A percentile compares a stretch with the other conserved stretches of the same genome.
phyloP scores from a whole-genome alignment of 2,329 filamentous ascomycete genomes.

The Drechslerella coelobrocha region DNA sequence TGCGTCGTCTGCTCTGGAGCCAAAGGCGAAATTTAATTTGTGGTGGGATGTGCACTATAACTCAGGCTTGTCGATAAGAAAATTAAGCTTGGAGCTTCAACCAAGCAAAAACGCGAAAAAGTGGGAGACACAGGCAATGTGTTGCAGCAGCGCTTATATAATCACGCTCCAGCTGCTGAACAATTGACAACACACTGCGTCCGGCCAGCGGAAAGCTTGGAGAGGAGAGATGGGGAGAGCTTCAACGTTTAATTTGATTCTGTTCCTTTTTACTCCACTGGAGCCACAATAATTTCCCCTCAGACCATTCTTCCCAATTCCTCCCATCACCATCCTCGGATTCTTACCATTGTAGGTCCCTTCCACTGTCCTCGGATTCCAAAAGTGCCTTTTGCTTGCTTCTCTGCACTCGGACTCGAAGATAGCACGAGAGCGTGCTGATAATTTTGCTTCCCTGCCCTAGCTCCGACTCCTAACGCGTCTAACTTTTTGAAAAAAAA shows the following conservation, averaged over 20 bases:
- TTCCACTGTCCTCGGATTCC: not conserved
- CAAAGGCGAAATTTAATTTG: slow-evolving; percentile 49
- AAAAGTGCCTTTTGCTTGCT: not conserved
- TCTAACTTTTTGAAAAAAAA: slow-evolving; percentile 32
- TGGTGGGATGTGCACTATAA: slow-evolving; percentile 20
- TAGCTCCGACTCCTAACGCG: slow-evolving; percentile 37
- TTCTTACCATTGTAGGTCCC: slow-evolving; percentile 6
- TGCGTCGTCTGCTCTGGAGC: slow-evolving; percentile 26
- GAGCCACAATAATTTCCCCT: slow-evolving; percentile 26
- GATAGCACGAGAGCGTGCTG: not conserved
- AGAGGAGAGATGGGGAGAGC: slow-evolving; percentile 4
- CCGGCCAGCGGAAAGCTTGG: slow-evolving; percentile 17
- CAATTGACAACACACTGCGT: slow-evolving; percentile 21
- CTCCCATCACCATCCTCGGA: not conserved
- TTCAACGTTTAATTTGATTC: slow-evolving; percentile 7
- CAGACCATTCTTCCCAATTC: slow-evolving; percentile 11
- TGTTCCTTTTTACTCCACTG: not conserved
- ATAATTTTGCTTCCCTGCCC: not conserved
- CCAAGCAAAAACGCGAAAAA: slow-evolving; percentile 4
- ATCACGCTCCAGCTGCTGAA: slow-evolving; percentile 6
- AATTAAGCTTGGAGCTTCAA: slow-evolving; percentile 31
- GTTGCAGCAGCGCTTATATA: slow-evolving; percentile 7
- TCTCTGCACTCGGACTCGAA: not conserved
- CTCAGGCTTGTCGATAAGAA: slow-evolving; percentile 51
- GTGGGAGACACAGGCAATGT: not conserved